phyloP scores from a whole-genome alignment of 345 rosid genomes.

The Geranium brycei region DNA sequence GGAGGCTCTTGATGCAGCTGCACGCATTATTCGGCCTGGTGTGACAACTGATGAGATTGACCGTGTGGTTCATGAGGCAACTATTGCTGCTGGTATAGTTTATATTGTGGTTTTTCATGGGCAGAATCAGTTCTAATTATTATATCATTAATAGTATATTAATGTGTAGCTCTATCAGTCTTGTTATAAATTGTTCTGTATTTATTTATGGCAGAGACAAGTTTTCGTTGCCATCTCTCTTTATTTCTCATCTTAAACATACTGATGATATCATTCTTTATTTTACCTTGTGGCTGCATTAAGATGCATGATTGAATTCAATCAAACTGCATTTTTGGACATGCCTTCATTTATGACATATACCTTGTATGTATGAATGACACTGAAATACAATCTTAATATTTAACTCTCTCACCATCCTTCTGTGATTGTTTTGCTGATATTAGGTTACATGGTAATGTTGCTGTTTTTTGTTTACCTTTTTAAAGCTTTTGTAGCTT shows the following conservation, averaged over 20 bases:
- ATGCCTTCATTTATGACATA: background rate
- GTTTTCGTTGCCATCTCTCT: background rate
- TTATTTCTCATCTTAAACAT: background rate
- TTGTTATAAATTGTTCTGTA: background rate
- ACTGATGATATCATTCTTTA: background rate
- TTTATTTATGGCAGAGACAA: background rate
- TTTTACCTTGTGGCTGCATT: background rate
- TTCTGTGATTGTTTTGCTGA: background rate
- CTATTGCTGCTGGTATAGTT: conserved; percentile 62
- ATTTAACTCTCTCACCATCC: no score
- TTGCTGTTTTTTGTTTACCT: no score
- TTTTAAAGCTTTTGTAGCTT: no score
- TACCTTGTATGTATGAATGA: background rate
- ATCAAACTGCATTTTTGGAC: no score
- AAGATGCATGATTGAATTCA: background rate
- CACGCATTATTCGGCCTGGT: conserved; percentile 60
- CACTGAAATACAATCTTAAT: background rate
- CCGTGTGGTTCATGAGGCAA: conserved; percentile 79
- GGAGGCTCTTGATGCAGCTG: conserved; percentile 89
- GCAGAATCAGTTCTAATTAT: background rate
- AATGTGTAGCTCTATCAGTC: background rate
- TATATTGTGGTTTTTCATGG: background rate
- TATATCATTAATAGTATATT: background rate
- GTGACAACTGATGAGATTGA: conserved; percentile 96
- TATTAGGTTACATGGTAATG: background rate